Percentiles rank a stretch among this genome's conserved stretches.
Conservation (phyloP, 768 basidiomycete genomes). For the Auricularia cornea region DNA sequence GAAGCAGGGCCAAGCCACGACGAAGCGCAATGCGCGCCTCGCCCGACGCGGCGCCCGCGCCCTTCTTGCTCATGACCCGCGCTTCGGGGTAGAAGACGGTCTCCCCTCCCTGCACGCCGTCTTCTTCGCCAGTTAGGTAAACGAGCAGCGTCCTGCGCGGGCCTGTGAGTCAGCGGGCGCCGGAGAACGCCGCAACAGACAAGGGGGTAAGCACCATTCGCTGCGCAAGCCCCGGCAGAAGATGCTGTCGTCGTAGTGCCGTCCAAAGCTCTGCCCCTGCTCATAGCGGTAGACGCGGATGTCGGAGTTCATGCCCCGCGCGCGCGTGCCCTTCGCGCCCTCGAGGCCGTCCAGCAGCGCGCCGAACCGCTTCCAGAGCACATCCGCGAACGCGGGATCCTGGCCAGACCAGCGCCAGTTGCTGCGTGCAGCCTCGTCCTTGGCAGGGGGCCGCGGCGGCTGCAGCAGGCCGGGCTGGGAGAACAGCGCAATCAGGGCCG, state of each 20-base stretch:
- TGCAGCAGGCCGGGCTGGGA: not conserved
- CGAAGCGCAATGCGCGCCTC: conserved; percentile 44
- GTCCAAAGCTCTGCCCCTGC: conserved; percentile 57
- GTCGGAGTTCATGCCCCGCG: conserved; percentile 51
- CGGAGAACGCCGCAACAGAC: conserved; percentile 20
- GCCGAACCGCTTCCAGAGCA: not conserved
- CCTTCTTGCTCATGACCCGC: conserved; percentile 25
- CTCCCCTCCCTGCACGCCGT: conserved; percentile 67
- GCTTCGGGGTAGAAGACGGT: conserved; percentile 59
- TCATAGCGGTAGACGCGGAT: conserved; percentile 67
- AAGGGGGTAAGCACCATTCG: not conserved
- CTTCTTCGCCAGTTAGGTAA: conserved; percentile 63
- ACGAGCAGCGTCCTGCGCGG: conserved; percentile 68
- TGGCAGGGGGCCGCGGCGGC: not conserved
- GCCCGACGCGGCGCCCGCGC: conserved; percentile 26
- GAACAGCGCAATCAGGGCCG: not conserved
- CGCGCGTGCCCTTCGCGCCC: not conserved
- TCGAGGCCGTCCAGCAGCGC: not conserved
- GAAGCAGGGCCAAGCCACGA: conserved; percentile 57
- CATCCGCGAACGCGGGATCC: not conserved
- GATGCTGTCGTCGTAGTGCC: conserved; percentile 70
- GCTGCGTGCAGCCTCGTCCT: not conserved
- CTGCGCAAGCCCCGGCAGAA: conserved; percentile 1
- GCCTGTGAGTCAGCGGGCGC: conserved; percentile 48
- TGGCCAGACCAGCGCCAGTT: not conserved